phyloP scores from a whole-genome alignment of 2,329 filamentous ascomycete species.

The Tolypocladium amazonense region DNA sequence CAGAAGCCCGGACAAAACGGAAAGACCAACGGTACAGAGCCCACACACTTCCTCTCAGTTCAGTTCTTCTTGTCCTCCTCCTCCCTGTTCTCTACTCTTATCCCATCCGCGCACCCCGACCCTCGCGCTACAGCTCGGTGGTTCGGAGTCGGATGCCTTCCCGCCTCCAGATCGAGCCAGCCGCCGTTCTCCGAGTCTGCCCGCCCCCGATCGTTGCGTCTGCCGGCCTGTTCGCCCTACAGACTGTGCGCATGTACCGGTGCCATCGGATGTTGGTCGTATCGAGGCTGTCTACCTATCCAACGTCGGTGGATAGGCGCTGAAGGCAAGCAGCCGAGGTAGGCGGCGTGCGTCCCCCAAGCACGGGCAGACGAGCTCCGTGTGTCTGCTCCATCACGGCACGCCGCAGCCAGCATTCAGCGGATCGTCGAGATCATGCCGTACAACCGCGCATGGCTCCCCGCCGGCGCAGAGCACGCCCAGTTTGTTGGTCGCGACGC shows the following conservation, averaged over 20 bases:
- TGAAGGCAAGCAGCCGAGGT: not conserved
- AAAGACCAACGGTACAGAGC: not conserved
- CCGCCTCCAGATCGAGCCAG: not conserved
- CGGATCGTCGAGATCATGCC: not conserved
- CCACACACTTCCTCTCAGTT: not conserved
- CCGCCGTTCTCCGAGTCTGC: not conserved
- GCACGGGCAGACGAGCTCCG: not conserved
- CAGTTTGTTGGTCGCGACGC: not conserved
- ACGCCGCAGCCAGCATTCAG: not conserved
- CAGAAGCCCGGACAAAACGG: not conserved
- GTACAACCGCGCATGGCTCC: not conserved
- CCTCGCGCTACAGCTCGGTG: not conserved
- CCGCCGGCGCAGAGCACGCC: not conserved
- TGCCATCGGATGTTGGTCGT: not conserved
- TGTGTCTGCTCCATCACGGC: not conserved
- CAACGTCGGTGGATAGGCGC: not conserved
- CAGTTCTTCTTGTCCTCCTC: not conserved
- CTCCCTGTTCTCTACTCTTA: not conserved
- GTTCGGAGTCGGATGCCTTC: not conserved
- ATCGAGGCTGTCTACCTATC: not conserved
- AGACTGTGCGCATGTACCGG: not conserved
- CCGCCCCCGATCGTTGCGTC: not conserved
- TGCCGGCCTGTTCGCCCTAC: not conserved
- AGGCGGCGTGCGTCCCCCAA: not conserved
- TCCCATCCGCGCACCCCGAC: not conserved